These are phyloP conservation scores for Aegilops speltoides DNA, from an alignment of 176 grass and related monocot species.

Conservation along the genomic window DNA sequence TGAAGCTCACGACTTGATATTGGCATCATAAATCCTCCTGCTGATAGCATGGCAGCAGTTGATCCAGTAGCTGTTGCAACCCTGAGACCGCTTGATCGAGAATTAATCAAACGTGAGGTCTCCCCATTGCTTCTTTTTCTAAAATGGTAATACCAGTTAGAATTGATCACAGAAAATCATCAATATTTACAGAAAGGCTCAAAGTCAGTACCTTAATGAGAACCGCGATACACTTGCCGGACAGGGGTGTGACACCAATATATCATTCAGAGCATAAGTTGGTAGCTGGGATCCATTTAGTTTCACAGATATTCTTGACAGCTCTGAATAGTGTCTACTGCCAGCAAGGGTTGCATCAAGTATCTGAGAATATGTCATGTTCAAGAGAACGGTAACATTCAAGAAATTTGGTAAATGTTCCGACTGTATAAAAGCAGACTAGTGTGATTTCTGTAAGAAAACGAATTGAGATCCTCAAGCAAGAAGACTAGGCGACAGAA, in stretches of 20 bases:
- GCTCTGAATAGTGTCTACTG: conserved; percentile 50
- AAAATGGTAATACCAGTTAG: conserved; percentile 26
- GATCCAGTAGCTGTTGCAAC: conserved; percentile 87
- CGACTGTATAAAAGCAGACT: neutral
- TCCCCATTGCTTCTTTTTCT: conserved; percentile 62
- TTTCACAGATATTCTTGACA: conserved; percentile 74
- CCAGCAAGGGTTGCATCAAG: conserved; percentile 74
- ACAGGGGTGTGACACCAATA: conserved; percentile 85
- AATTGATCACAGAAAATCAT: conserved; percentile 13
- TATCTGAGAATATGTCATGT: conserved; percentile 45
- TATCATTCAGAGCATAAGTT: conserved; percentile 87
- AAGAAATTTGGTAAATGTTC: conserved; percentile 18
- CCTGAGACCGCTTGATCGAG: conserved; percentile 88
- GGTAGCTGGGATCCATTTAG: conserved; percentile 58
- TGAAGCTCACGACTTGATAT: conserved; percentile 74
- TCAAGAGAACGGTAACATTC: neutral
- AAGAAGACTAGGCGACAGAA: neutral
- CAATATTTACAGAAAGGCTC: neutral
- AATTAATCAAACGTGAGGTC: conserved; percentile 59
- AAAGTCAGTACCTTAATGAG: conserved; percentile 78
- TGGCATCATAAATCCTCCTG: conserved; percentile 80
- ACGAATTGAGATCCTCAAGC: neutral
- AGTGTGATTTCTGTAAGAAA: neutral
- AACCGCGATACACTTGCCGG: conserved; percentile 93
- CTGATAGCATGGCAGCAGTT: conserved; percentile 91